Evolutionary conservation across 805 yeast species (phyloP), one percentile per base, ranked within the genome.

Genomic region (Lachancea waltii): DNA sequence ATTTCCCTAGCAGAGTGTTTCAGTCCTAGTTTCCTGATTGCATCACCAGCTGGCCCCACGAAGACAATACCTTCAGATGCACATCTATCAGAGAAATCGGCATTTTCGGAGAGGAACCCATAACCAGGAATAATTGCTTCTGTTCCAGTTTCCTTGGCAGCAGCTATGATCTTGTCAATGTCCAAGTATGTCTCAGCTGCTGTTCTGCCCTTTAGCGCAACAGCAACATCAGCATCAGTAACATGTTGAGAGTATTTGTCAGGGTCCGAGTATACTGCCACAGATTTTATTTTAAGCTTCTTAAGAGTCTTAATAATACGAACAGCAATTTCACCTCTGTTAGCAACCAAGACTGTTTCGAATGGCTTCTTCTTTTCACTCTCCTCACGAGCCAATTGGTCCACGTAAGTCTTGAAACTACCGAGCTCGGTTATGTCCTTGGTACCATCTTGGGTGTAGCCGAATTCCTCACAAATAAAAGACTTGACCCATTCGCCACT

Each of bases 41-140:
- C 89, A 44, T 85, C 87, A 36, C 96, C 96, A 11, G 90, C 72
- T 13, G 98, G 98, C n/a, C 98, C 98, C 31, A 90, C 94, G 64
- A 90, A 90, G 2, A 81, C 82, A 49, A 90, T 80, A 25, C 92
- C 94, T 59, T 84, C 95, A 38, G 65, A 66, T 19, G 67, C 81
- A 67, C 95, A 80, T 55, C 86, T 75, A 58, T 89, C 96, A 33
- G 97, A 84, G 57, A 90, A 90, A 41, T 85, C 96, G 16, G 97
- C 97, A 60, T 90, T 90, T 64, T 90, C 98, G 13, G 96, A 85
- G 28, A 90, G 67, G 71, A 90, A 90, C 3, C 98, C 98, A 58
- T 92, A 90, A 43, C 98, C 98, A 5, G 98, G 98, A 47, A 92
- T 83, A 47, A 90, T 87, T n/a, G 97, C 97, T 58, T 92, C 85